Evolutionary conservation across 768 basidiomycete genomes (phyloP), one percentile per base, ranked within the genome.

Genomic region (Tylopilus sp.): DNA sequence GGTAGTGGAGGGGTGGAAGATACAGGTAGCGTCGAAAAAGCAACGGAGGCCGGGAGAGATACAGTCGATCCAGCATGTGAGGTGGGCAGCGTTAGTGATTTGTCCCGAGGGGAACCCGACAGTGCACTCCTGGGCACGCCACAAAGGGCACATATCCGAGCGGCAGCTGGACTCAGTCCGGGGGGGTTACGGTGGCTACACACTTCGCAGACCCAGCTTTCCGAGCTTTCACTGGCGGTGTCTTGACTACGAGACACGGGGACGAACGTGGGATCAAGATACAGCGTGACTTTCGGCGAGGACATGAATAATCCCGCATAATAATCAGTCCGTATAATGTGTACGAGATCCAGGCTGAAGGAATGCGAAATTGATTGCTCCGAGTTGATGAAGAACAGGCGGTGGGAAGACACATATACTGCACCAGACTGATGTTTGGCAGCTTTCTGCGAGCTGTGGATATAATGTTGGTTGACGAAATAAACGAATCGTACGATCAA

Each of bases 291-390:
- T 71, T 99, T 99, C 2, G 96, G 63, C 0, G 89, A 92, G 4
- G 90, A 93, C 48, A 82, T 88, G 76, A 98, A 88, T 46, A 98
- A 81, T 3, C 96, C 93, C 4, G 86, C 85, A 65, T 96, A 98
- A 69, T 87, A 80, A 49, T 97, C 92, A 2, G 94, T 96, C 62
- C 86, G 86, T 0, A 72, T 71, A 44, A 98, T 76, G 57, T 72
- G 73, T 0, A 77, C 71, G 17, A 98, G 79, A 58, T 84, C 79
- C 55, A 96, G 64, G 13, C 78, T 74, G 62, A 93, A 86, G 0
- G 92, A 94, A 34, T 78, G 70, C 2, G 72, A 66, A n/a, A 63
- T 66, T 17, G 81, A 69, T 45, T 79, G 73, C 29, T 74, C 64
- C 28, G 69, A 60, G 64, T 89, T 81, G 56, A 92, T 76, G 72